These are phyloP conservation scores for Plasmodium yoelii DNA, from an alignment of 169 alveolate genomes.

Conservation along the genomic window DNA sequence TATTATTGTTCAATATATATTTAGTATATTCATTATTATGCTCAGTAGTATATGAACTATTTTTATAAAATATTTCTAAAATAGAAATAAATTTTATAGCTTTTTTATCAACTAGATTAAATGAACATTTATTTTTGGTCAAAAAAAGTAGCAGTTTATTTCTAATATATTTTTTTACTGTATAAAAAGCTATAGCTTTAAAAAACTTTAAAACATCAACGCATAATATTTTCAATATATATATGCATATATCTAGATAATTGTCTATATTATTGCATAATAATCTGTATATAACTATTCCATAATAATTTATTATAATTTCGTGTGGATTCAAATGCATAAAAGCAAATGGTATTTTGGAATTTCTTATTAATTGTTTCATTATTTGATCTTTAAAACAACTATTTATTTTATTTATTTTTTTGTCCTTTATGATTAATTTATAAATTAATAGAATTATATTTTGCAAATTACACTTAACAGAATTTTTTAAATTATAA, in stretches of 20 bases:
- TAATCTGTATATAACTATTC: constrained; percentile 38
- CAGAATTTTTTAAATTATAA: constrained; percentile 13
- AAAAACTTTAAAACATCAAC: constrained; percentile 47
- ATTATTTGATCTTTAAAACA: constrained; percentile 17
- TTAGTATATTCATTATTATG: constrained; percentile 32
- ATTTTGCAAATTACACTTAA: constrained; percentile 14
- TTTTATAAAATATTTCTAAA: constrained; percentile 44
- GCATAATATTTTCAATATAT: constrained; percentile 53
- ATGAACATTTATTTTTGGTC: constrained; percentile 15
- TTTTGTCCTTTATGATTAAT: constrained; percentile 34
- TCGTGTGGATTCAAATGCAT: constrained; percentile 54
- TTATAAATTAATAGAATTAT: constrained; percentile 21
- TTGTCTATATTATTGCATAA: constrained; percentile 34
- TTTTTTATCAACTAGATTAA: constrained; percentile 11
- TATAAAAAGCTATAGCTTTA: constrained; percentile 36
- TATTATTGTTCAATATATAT: constrained; percentile 44
- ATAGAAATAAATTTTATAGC: constrained; percentile 35
- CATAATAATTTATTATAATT: constrained; percentile 42
- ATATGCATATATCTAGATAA: constrained; percentile 37
- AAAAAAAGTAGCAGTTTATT: constrained; percentile 38
- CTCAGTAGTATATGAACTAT: constrained; percentile 46
- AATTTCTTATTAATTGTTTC: constrained; percentile 19
- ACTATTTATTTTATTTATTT: background rate
- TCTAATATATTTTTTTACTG: constrained; percentile 62
- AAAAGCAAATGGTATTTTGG: constrained; percentile 31